Percentiles rank a stretch among this genome's conserved stretches.
phyloP scores from a whole-genome alignment of 352 stramenopile genomes.

The Globisporangium splendens region DNA sequence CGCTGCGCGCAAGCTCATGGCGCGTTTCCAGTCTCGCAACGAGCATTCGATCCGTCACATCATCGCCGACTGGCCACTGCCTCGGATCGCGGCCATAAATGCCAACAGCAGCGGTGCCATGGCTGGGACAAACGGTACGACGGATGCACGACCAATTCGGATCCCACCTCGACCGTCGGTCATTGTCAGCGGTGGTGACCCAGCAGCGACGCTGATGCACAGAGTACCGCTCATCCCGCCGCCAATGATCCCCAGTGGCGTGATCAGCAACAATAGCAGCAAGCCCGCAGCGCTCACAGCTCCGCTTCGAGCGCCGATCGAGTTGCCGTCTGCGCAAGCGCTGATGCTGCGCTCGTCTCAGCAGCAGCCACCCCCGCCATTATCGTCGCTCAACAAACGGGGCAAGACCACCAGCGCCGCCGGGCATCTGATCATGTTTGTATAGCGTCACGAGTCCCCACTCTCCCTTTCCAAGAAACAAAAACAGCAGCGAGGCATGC shows the following conservation, averaged over 20 bases:
- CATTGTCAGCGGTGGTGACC: slow-evolving; percentile 3
- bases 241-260: slow-evolving; percentile 2
- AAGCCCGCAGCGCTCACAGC: not conserved
- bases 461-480: too few relatives aligned
- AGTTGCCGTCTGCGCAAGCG: slow-evolving; percentile 16
- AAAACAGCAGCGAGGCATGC: not conserved
- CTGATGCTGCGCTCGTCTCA: slow-evolving; percentile 16
- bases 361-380: not conserved
- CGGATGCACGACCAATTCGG: not conserved
- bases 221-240: not conserved
- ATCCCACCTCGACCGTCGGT: slow-evolving; percentile 6
- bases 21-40: slow-evolving; percentile 47
- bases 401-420: slow-evolving; percentile 5
- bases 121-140: not conserved
- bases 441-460: not conserved
- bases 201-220: slow-evolving; percentile 1
- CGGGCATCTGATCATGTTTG: slow-evolving; percentile 10
- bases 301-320: not conserved
- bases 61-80: slow-evolving; percentile 39
- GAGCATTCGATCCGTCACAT: slow-evolving; percentile 49
- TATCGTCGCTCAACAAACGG: slow-evolving; percentile 7
- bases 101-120: not conserved
- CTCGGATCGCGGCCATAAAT: slow-evolving; percentile 9
- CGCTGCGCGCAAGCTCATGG: slow-evolving; percentile 40
- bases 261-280: not conserved